Evolutionary conservation across 2,329 filamentous ascomycete genomes (phyloP).

Genomic region (Madurella fahalii): DNA sequence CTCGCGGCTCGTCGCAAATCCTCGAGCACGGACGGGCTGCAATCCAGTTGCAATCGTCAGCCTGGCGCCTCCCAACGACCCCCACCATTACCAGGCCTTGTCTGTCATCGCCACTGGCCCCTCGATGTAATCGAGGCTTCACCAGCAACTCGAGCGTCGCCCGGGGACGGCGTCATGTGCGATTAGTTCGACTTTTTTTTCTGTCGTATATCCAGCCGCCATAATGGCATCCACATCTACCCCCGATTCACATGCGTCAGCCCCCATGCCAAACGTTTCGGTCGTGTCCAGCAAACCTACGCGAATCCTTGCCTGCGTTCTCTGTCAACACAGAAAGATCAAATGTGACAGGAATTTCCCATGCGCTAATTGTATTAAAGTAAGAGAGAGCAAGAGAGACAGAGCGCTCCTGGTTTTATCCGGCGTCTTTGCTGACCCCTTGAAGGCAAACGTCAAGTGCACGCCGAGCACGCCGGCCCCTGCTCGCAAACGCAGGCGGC

Average conservation of each 20-base stretch:
- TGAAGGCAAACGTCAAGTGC: conserved; percentile 55
- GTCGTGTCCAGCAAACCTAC: conserved; percentile 33
- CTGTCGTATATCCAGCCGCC: neutral
- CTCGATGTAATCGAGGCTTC: neutral
- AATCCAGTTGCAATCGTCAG: neutral
- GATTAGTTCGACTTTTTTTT: neutral
- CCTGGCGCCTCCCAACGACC: neutral
- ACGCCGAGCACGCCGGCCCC: conserved; percentile 58
- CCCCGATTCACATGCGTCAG: conserved; percentile 6
- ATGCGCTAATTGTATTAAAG: conserved; percentile 59
- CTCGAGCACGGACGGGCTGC: too few relatives aligned
- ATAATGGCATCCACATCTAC: conserved; percentile 14
- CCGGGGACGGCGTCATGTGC: conserved; percentile 5
- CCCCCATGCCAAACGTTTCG: neutral
- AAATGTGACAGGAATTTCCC: conserved; percentile 58
- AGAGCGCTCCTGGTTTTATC: neutral
- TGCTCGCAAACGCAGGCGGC: conserved; percentile 54
- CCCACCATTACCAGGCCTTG: neutral
- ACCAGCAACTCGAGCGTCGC: neutral
- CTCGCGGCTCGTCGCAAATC: too few relatives aligned
- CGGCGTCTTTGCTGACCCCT: conserved; percentile 4
- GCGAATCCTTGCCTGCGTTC: conserved; percentile 50
- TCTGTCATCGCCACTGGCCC: neutral
- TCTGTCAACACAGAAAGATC: conserved; percentile 60
- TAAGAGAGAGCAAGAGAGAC: conserved; percentile 29